Conservation (phyloP, 148 eudicot species). For the Amaranthus palmeri region DNA sequence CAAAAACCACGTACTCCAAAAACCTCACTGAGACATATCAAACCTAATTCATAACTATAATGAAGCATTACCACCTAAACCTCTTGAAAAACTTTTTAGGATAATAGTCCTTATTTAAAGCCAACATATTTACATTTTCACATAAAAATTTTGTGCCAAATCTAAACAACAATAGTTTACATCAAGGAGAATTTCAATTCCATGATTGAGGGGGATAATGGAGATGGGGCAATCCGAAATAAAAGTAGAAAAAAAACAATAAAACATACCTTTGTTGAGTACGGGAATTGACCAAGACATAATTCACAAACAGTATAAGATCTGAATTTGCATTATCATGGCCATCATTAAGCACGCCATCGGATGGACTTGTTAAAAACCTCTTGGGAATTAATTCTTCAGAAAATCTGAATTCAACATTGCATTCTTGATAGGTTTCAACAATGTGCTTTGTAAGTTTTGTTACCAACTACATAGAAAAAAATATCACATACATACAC, state of each 20-base stretch:
- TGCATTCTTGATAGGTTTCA: constrained; percentile 83
- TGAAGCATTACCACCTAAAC: too few relatives aligned
- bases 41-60: neutral
- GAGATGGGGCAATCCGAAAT: neutral
- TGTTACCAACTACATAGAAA: constrained; percentile 54
- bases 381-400: constrained; percentile 81
- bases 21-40: neutral
- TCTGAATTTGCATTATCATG: constrained; percentile 88
- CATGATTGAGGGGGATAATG: neutral
- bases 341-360: constrained; percentile 85
- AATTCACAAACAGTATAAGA: constrained; percentile 71
- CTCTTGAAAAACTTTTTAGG: too few relatives aligned
- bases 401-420: constrained; percentile 63
- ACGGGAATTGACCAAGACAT: constrained; percentile 50
- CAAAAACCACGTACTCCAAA: neutral
- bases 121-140: neutral
- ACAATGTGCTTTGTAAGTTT: constrained; percentile 85
- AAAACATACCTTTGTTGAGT: constrained; percentile 53
- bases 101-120: neutral
- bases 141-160: neutral
- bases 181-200: neutral
- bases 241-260: neutral
- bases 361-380: constrained; percentile 80
- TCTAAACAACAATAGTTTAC: neutral
- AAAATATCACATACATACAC: neutral